Percentiles rank a stretch among this genome's conserved stretches.
These are phyloP conservation scores for Pseudodiploospora longispora DNA, from an alignment of 2,329 filamentous ascomycete genomes.

Conservation along the genomic window DNA sequence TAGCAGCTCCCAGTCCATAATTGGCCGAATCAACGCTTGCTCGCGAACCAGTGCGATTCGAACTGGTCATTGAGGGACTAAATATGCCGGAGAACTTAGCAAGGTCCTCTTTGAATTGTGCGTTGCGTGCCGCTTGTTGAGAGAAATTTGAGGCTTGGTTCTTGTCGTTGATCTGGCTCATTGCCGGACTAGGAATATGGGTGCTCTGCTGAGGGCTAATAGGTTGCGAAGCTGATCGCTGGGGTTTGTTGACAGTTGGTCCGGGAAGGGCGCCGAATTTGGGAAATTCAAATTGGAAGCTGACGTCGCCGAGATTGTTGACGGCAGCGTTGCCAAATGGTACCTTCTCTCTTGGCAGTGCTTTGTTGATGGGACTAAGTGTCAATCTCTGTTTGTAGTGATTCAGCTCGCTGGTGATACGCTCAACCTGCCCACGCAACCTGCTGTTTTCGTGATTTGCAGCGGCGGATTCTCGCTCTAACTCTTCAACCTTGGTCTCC, in stretches of 20 bases:
- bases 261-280: slow-evolving; percentile 73
- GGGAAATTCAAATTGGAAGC: slow-evolving; percentile 93
- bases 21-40: slow-evolving; percentile 43
- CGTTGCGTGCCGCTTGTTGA: slow-evolving; percentile 10
- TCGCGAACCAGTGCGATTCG: slow-evolving; percentile 38
- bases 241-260: slow-evolving; percentile 23
- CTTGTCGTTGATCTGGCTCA: slow-evolving; percentile 21
- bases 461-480: slow-evolving; percentile 75
- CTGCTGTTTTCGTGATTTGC: slow-evolving; percentile 79
- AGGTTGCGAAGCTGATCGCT: slow-evolving; percentile 21
- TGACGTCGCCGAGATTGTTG: slow-evolving; percentile 61
- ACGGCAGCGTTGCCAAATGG: slow-evolving; percentile 39
- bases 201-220: slow-evolving; percentile 22
- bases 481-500: slow-evolving; percentile 66
- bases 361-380: slow-evolving; percentile 35
- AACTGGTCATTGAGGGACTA: slow-evolving; percentile 44
- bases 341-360: slow-evolving; percentile 31
- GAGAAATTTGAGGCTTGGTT: slow-evolving; percentile 12
- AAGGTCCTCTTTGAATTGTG: slow-evolving; percentile 39
- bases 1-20: slow-evolving; percentile 41
- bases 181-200: slow-evolving; percentile 17
- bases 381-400: slow-evolving; percentile 87
- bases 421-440: slow-evolving; percentile 80
- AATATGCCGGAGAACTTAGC: slow-evolving; percentile 51
- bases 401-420: slow-evolving; percentile 72